Conservation (phyloP, 2,329 filamentous ascomycete species). For the Ophiostoma tasmaniense region DNA sequence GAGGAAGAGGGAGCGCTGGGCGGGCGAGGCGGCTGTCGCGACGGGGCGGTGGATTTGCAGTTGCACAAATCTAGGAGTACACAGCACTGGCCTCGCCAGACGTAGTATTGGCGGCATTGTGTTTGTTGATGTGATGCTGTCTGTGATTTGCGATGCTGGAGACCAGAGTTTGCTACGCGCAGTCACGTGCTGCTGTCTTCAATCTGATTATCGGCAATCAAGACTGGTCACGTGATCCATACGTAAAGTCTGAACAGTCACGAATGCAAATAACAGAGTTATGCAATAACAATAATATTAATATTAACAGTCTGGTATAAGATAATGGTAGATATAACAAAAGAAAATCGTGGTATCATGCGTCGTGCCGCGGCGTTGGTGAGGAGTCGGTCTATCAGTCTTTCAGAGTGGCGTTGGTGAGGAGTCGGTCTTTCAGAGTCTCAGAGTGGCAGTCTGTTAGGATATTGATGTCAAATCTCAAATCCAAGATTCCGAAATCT, state of each 20-base stretch:
- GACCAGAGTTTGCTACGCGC: not conserved
- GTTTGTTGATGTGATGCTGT: not conserved
- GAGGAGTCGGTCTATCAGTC: too few relatives aligned
- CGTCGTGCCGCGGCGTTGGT: not conserved
- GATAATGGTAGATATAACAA: not conserved
- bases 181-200: not conserved
- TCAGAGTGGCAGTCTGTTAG: not conserved
- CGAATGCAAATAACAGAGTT: too few relatives aligned
- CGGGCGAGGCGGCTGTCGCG: not conserved
- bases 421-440: too few relatives aligned
- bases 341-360: not conserved
- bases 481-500: too few relatives aligned
- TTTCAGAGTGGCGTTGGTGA: too few relatives aligned
- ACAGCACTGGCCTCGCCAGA: not conserved
- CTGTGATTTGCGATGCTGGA: too few relatives aligned
- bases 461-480: too few relatives aligned
- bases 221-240: too few relatives aligned
- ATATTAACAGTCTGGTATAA: not conserved
- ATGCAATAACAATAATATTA: too few relatives aligned
- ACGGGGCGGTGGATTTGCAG: not conserved
- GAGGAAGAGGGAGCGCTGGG: slow-evolving; percentile 34
- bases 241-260: too few relatives aligned
- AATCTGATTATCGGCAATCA: too few relatives aligned
- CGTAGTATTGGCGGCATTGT: not conserved
- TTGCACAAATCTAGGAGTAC: too few relatives aligned